phyloP scores from a whole-genome alignment of 345 rosid genomes.

The Iberis pinnata region DNA sequence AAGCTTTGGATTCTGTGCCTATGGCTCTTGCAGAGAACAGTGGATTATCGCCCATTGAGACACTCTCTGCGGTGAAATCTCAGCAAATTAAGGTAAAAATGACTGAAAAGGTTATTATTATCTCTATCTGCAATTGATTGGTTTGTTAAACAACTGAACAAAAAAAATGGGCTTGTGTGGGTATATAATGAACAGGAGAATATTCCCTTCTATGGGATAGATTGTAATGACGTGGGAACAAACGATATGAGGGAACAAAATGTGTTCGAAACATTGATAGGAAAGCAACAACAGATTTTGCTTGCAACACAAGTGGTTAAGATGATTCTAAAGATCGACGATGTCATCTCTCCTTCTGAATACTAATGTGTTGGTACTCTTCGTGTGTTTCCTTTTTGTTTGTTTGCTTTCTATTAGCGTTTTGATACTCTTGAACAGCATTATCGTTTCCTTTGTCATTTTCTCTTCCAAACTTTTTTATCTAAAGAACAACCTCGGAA shows the following conservation, averaged over 20 bases:
- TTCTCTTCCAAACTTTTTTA: conserved; percentile 6
- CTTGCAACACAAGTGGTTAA: conserved; percentile 99
- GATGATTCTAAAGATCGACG: conserved; percentile 94
- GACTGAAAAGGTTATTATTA: neutral
- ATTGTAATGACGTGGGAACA: conserved; percentile 95
- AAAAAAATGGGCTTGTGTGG: neutral
- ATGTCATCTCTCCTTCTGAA: conserved; percentile 78
- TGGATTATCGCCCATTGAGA: conserved; percentile 92
- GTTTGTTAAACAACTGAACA: neutral
- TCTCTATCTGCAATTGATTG: neutral
- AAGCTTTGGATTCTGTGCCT: conserved; percentile 78
- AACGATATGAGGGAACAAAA: conserved; percentile 86
- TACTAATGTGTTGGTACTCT: conserved; percentile 35
- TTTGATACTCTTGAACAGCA: conserved; percentile 11
- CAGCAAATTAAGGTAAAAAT: conserved; percentile 72
- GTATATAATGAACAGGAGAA: conserved; percentile 48
- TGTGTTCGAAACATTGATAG: conserved; percentile 91
- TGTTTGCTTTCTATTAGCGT: conserved; percentile 1
- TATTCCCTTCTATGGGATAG: conserved; percentile 71
- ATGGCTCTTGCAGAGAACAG: conserved; percentile 99
- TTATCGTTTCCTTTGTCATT: neutral
- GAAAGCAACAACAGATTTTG: conserved; percentile 92
- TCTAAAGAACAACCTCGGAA: conserved; percentile 3
- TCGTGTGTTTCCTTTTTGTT: neutral
- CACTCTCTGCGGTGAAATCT: conserved; percentile 85